These are phyloP conservation scores for Aspergillus novofumigatus DNA, from an alignment of 2,329 filamentous ascomycete species.

Conservation along the genomic window DNA sequence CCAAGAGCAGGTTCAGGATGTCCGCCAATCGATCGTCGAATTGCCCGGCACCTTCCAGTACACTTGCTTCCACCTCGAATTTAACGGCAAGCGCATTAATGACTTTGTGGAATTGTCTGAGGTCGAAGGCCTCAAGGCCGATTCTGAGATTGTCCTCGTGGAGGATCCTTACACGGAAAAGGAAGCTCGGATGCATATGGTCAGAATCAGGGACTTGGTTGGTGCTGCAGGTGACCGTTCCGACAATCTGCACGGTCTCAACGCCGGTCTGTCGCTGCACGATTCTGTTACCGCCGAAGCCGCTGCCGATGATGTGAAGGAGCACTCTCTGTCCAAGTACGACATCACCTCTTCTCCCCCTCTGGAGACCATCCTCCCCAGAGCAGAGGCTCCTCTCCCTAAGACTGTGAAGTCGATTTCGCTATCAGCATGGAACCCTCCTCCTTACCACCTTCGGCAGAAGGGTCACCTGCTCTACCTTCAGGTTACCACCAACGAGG, in stretches of 20 bases:
- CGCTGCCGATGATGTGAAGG: slow-evolving; percentile 40
- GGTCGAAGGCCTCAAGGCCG: slow-evolving; percentile 70
- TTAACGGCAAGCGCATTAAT: slow-evolving; percentile 83
- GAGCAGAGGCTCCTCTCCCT: slow-evolving; percentile 62
- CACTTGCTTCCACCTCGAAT: slow-evolving; percentile 97
- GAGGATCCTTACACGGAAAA: slow-evolving; percentile 98
- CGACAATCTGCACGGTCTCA: slow-evolving; percentile 79
- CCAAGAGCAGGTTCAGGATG: slow-evolving; percentile 95
- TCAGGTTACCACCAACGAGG: slow-evolving; percentile 83
- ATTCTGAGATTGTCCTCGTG: slow-evolving; percentile 75
- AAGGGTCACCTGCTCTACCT: slow-evolving; percentile 92
- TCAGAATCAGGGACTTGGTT: slow-evolving; percentile 86
- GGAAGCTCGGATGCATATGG: slow-evolving; percentile 90
- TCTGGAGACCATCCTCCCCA: slow-evolving; percentile 68
- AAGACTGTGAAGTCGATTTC: slow-evolving; percentile 89
- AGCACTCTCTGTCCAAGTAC: slow-evolving; percentile 65
- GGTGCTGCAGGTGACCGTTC: slow-evolving; percentile 85
- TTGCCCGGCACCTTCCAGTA: slow-evolving; percentile 90
- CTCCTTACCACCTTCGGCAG: slow-evolving; percentile 83
- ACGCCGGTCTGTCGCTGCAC: slow-evolving; percentile 80
- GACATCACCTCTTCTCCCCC: slow-evolving; percentile 68
- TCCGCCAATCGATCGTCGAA: slow-evolving; percentile 94
- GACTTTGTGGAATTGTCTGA: slow-evolving; percentile 92
- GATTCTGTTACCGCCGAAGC: slow-evolving; percentile 63
- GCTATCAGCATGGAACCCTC: slow-evolving; percentile 93